Percentiles rank a stretch among this genome's conserved stretches.
Evolutionary conservation across 176 grass and related monocot species (phyloP).

Genomic region (Musa beccarii): DNA sequence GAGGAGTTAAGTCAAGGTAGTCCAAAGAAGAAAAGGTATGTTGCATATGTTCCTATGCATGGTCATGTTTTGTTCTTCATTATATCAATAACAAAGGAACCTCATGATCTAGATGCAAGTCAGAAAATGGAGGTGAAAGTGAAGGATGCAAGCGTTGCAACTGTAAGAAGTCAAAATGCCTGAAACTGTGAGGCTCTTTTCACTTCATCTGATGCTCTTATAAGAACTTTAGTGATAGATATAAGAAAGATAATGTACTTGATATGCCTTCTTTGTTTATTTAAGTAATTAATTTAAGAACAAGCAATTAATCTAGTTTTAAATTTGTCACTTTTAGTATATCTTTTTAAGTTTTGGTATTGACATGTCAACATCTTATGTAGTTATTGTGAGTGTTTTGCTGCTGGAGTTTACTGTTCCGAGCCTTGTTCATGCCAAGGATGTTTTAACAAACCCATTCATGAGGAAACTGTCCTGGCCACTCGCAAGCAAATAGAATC

Average conservation of each 20-base stretch:
- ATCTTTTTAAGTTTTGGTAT: not conserved
- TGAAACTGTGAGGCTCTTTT: slow-evolving; percentile 72
- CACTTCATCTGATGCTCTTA: not conserved
- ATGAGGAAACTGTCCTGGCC: slow-evolving; percentile 92
- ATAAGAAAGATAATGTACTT: not conserved
- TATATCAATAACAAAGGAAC: not conserved
- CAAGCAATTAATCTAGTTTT: not conserved
- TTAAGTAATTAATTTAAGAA: not conserved
- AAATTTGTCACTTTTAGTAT: not conserved
- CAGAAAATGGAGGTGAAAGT: slow-evolving; percentile 58
- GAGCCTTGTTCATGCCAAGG: slow-evolving; percentile 94
- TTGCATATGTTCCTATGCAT: not conserved
- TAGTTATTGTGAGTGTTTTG: slow-evolving; percentile 99
- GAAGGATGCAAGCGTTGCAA: slow-evolving; percentile 95
- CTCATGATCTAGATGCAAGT: slow-evolving; percentile 52
- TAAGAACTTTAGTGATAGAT: not conserved
- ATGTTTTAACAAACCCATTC: slow-evolving; percentile 92
- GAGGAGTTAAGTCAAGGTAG: slow-evolving; percentile 51
- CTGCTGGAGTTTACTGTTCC: slow-evolving; percentile 96
- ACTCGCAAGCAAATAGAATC: slow-evolving; percentile 97
- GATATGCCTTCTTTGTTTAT: not conserved
- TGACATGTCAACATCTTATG: slow-evolving; percentile 14
- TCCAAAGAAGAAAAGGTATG: slow-evolving; percentile 86
- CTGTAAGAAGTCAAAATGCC: slow-evolving; percentile 98
- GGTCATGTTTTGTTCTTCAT: not conserved